Conservation (phyloP, 2,329 filamentous ascomycete species). For the Blastomyces gilchristii region DNA sequence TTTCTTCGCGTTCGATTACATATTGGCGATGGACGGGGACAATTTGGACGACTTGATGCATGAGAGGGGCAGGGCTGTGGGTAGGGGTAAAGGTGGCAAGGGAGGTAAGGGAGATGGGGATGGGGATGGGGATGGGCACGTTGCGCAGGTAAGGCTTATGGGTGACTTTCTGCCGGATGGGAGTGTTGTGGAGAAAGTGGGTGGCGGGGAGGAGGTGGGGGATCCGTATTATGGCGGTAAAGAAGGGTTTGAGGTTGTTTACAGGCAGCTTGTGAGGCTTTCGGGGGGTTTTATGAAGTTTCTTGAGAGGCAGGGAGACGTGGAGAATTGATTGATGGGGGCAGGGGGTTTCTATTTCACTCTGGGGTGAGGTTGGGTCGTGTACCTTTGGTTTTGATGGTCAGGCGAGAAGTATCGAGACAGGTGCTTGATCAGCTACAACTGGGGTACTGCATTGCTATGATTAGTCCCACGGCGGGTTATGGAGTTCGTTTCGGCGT, state of each 20-base stretch:
- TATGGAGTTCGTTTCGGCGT: background rate
- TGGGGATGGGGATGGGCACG: conserved; percentile 18
- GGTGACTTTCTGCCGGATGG: no score
- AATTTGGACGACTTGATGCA: conserved; percentile 62
- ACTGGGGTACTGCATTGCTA: background rate
- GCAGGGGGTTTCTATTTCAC: background rate
- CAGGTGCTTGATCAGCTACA: background rate
- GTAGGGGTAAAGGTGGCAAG: conserved; percentile 17
- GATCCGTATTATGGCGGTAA: conserved; percentile 91
- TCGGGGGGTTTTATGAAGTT: conserved; percentile 63
- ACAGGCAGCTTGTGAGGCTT: conserved; percentile 70
- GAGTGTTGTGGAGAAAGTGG: no score
- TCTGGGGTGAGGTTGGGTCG: background rate
- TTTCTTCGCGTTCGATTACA: conserved; percentile 79
- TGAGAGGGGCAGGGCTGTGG: conserved; percentile 17
- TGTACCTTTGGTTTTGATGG: background rate
- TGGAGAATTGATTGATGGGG: background rate
- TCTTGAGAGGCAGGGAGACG: conserved; percentile 30
- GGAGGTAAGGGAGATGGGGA: conserved; percentile 26
- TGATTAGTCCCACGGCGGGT: background rate
- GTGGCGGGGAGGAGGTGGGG: conserved; percentile 38
- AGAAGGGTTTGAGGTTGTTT: conserved; percentile 75
- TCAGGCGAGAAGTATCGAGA: background rate
- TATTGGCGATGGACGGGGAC: conserved; percentile 84
- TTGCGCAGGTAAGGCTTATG: no score